Evolutionary conservation across 2,329 filamentous ascomycete genomes (phyloP).

Genomic region (Trichoderma atroviride): DNA sequence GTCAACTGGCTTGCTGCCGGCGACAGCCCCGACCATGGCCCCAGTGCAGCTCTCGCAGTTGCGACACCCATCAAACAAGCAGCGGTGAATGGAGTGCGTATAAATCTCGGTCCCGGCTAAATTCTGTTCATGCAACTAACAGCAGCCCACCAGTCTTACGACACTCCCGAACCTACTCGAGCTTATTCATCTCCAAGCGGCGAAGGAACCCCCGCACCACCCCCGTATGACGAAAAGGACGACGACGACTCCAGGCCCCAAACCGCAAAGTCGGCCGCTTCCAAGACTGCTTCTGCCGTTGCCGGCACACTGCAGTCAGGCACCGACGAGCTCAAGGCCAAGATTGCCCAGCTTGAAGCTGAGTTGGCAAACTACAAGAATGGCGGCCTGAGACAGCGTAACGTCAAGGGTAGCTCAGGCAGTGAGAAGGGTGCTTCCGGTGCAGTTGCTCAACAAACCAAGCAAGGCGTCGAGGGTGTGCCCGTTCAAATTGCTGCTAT

Average conservation of each 20-base stretch:
- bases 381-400: constrained; percentile 77
- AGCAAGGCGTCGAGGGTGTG: constrained; percentile 70
- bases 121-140: constrained; percentile 4
- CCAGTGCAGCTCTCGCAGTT: constrained; percentile 31
- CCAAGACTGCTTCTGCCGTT: constrained; percentile 51
- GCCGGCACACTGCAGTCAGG: constrained; percentile 47
- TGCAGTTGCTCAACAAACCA: constrained; percentile 57
- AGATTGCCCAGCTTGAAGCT: constrained; percentile 75
- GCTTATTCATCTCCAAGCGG: constrained; percentile 49
- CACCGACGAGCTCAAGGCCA: constrained; percentile 66
- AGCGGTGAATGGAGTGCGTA: constrained; percentile 47
- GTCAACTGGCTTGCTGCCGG: constrained; percentile 78
- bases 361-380: constrained; percentile 73
- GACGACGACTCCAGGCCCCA: constrained; percentile 37
- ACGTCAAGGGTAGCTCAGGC: constrained; percentile 59
- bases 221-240: constrained; percentile 42
- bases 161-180: constrained; percentile 50
- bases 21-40: constrained; percentile 41
- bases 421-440: constrained; percentile 49
- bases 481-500: constrained; percentile 82
- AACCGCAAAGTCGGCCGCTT: constrained; percentile 36
- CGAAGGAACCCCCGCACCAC: constrained; percentile 39
- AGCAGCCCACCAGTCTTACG: constrained; percentile 36
- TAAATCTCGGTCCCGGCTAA: background rate
- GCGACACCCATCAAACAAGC: constrained; percentile 48